Evolutionary conservation across 495 filamentous ascomycete genomes (phyloP).

Genomic region (Collariella sp.): DNA sequence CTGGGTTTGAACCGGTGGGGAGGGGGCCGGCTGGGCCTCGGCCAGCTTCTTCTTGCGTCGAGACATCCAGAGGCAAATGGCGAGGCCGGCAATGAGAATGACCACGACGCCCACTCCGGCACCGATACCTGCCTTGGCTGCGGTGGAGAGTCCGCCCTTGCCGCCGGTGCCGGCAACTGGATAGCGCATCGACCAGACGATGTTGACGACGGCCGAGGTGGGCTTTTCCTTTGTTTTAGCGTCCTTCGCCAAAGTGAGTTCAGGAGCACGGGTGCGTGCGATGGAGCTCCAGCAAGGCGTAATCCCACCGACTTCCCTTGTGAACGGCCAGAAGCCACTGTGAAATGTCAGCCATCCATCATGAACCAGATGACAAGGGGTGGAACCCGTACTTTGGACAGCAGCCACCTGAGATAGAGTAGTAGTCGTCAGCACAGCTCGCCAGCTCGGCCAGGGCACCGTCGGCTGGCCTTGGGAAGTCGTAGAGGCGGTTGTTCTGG

Average conservation of each 20-base stretch:
- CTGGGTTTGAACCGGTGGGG: not conserved
- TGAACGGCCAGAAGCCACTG: slow-evolving; percentile 22
- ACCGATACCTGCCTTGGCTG: slow-evolving; percentile 24
- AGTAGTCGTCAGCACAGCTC: slow-evolving; percentile 23
- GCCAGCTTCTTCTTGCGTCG: slow-evolving; percentile 17
- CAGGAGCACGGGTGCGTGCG: slow-evolving; percentile 4
- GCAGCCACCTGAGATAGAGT: slow-evolving; percentile 22
- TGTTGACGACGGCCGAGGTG: slow-evolving; percentile 25
- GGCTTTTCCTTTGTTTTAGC: slow-evolving; percentile 13
- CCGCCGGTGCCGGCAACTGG: slow-evolving; percentile 8
- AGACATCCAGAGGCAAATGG: slow-evolving; percentile 13
- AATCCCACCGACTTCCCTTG: slow-evolving; percentile 15
- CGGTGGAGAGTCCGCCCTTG: slow-evolving; percentile 17
- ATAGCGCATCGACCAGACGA: slow-evolving; percentile 24
- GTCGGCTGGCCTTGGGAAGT: slow-evolving; percentile 18
- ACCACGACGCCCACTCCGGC: slow-evolving; percentile 18
- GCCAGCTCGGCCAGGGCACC: not conserved
- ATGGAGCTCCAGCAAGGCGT: slow-evolving; percentile 23
- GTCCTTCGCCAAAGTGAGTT: slow-evolving; percentile 11
- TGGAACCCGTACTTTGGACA: slow-evolving; percentile 19
- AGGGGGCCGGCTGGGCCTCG: not conserved
- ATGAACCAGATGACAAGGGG: not conserved
- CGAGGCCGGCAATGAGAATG: slow-evolving; percentile 14
- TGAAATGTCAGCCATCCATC: not conserved
- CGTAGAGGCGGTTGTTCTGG: slow-evolving; percentile 3